Conservation (phyloP, 2,329 filamentous ascomycete species). For the Rutstroemia sp. region DNA sequence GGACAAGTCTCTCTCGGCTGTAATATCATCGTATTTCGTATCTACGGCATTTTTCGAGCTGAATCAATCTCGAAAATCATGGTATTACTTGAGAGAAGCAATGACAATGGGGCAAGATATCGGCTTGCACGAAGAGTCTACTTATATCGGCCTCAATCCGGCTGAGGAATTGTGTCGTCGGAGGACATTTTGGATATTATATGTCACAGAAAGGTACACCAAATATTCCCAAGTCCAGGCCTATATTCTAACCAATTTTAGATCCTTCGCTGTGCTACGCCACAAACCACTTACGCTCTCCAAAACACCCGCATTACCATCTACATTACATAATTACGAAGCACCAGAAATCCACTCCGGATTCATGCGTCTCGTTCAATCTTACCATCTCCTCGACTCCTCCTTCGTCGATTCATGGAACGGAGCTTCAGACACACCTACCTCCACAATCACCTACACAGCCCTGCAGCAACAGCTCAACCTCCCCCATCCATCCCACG, state of each 20-base stretch:
- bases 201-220: slow-evolving; percentile 50
- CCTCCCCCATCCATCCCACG: slow-evolving; percentile 18
- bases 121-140: slow-evolving; percentile 49
- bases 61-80: slow-evolving; percentile 50
- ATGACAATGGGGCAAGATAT: slow-evolving; percentile 52
- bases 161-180: slow-evolving; percentile 47
- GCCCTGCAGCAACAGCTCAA: slow-evolving; percentile 49
- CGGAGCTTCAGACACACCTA: slow-evolving; percentile 41
- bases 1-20: slow-evolving; percentile 44
- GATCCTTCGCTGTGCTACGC: slow-evolving; percentile 55
- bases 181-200: slow-evolving; percentile 55
- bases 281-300: slow-evolving; percentile 56
- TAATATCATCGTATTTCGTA: slow-evolving; percentile 57
- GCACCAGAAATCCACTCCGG: slow-evolving; percentile 46
- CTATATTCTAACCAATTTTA: slow-evolving; percentile 24
- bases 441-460: slow-evolving; percentile 49
- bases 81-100: slow-evolving; percentile 55
- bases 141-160: slow-evolving; percentile 41
- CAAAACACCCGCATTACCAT: slow-evolving; percentile 49
- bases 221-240: neutral
- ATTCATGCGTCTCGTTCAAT: slow-evolving; percentile 52
- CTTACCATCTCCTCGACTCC: slow-evolving; percentile 57
- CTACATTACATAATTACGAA: slow-evolving; percentile 45
- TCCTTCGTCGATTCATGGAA: slow-evolving; percentile 59
- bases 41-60: slow-evolving; percentile 55